Base-by-base conservation (phyloP, 257 asterid genomes). In the Lantana camara region DNA sequence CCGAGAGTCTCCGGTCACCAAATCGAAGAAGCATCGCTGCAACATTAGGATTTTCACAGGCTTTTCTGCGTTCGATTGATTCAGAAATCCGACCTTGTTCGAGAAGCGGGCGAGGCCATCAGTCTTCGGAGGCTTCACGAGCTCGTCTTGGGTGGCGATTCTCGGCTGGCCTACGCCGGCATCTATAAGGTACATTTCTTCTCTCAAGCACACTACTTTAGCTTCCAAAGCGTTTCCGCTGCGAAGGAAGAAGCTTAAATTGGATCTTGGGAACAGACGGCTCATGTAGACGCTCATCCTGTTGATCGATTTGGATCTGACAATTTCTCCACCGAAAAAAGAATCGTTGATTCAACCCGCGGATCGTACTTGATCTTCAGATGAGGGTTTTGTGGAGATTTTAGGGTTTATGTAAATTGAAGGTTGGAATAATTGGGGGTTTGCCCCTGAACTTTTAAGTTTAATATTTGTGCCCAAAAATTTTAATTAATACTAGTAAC, bases 1-100 rank as follows among this genome's bases (percentile, higher is more conserved):
- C 23, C 64, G 45, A 1, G 73, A 3, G 53, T 80, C 80, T 0
- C 86, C 89, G 29, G 86, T 77, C 2, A 83, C 80, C 67, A 80
- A 17, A 66, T 79, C 85, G 24, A 79, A 83, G 77, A 82, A 82
- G 64, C 73, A 77, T 3, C 88, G 85, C 74, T 82, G 83, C 72
- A 82, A 15, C 5, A 65, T 2, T 16, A 55, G 17, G 45, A 42
- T 77, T 2, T 40, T 78, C 29, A 75, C 67, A 10, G 64, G 62
- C 65, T 64, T 23, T 13, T 75, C 78, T 0, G 60, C 50, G 7
- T 63, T 55, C 9, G 73, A 66, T 0, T 77, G 83, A 67, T 57
- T 58, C 68, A 80, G 83, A 70, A 57, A 77, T 0, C 84, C 86
- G 63, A 83, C 84, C 60, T 42, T 63, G 55, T 30, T 67, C 4